Conservation (phyloP, 2,329 filamentous ascomycete species). For the Colletotrichum tabaci region DNA sequence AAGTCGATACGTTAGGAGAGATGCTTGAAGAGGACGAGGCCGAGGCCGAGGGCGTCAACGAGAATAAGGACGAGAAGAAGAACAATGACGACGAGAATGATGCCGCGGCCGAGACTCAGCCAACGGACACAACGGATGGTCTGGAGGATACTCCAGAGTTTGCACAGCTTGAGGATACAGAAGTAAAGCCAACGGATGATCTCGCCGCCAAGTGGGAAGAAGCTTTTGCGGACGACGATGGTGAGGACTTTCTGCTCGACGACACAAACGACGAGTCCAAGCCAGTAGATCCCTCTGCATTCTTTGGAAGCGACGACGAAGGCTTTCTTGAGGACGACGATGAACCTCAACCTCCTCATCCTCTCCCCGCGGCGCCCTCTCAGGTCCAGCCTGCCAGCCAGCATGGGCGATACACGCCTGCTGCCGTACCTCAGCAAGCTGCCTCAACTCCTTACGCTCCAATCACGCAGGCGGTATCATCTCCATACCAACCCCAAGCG, state of each 20-base stretch:
- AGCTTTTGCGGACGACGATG: conserved; percentile 82
- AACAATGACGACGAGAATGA: conserved; percentile 48
- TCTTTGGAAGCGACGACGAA: conserved; percentile 88
- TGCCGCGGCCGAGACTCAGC: conserved; percentile 1
- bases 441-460: conserved; percentile 47
- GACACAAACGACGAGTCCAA: conserved; percentile 64
- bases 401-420: conserved; percentile 42
- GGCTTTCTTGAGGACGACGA: conserved; percentile 84
- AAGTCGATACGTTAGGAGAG: conserved; percentile 47
- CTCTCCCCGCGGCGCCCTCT: conserved; percentile 11
- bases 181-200: conserved; percentile 66
- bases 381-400: conserved; percentile 20
- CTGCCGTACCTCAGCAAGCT: conserved; percentile 15
- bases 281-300: conserved; percentile 73
- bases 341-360: conserved; percentile 49
- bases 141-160: conserved; percentile 8
- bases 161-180: conserved; percentile 40
- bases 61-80: too few relatives aligned
- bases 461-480: conserved; percentile 43
- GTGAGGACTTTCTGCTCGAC: conserved; percentile 74
- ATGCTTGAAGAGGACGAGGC: conserved; percentile 51
- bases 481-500: conserved; percentile 46
- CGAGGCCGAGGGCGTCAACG: conserved; percentile 7
- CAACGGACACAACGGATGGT: background rate
- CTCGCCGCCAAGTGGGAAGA: conserved; percentile 87